Base-by-base conservation (phyloP, 2,329 filamentous ascomycete species). In the Colletotrichum acutatum region DNA sequence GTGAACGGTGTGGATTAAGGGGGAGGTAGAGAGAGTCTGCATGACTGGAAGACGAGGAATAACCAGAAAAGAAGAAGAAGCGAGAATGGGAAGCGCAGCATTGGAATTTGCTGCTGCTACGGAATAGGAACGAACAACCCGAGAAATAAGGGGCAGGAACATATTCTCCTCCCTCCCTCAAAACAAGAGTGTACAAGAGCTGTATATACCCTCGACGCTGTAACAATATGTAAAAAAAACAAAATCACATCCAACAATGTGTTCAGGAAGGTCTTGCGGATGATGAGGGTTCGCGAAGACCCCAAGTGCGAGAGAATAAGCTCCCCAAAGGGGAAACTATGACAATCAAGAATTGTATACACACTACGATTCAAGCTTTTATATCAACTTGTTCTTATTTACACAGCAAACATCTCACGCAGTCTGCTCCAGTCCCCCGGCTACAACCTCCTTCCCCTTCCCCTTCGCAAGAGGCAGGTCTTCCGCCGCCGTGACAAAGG, bases 1-100 rank as follows among this genome's bases (percentile, higher is more conserved):
- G 90, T 91, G 83, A 93, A 93, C 78, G 91, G 91, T 1, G 80
- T 89, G 59, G 88, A 90, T 54, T 91, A 82, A 85, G 72, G 7
- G 59, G 32, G 28, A 30, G 28, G 11, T 1, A 11, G 30, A 32
- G 9, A 32, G 57, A 24, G 22, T 14, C 60, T 74, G 61, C 14
- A 16, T 42, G 19, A 56, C 72, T 30, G 30, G 12, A 53, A 1
- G 14, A 66, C 16, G 30, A 46, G 56, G 11, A 24, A 16, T 12
- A 26, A 16, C 24, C 5, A 28, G 26, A 54, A 24, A 57, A 49
- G 14, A 53, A 61, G 30, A 52, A 54, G 56, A n/a, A 37, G 26
- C 8, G 24, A 53, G 52, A 37, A 16, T 5, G 34, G 14, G 14
- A 37, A 16, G 34, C 14, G 8, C 30, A 32, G 30, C 8, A 32